A percentile compares a stretch with the other conserved stretches of the same genome.
Evolutionary conservation across 2,329 filamentous ascomycete species (phyloP).

Genomic region (Penicillium sp.): DNA sequence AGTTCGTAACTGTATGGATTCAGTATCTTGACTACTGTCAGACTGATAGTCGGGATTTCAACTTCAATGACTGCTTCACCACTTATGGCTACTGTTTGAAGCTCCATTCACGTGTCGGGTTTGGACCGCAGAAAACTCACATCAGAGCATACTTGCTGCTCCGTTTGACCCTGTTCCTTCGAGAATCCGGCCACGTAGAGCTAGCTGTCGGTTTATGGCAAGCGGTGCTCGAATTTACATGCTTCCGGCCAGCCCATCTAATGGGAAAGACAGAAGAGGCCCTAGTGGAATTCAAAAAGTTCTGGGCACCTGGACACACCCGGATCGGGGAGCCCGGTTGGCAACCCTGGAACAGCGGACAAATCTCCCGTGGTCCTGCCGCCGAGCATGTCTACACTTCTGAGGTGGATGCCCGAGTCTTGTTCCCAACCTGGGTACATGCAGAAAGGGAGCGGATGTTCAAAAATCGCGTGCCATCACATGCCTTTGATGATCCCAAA

Average conservation of each 20-base stretch:
- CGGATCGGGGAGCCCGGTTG: slow-evolving; percentile 73
- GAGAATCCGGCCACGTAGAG: slow-evolving; percentile 75
- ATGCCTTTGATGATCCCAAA: slow-evolving; percentile 69
- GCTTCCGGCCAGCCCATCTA: slow-evolving; percentile 54
- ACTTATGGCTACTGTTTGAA: slow-evolving; percentile 59
- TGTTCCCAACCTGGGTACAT: slow-evolving; percentile 47
- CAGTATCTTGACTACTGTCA: slow-evolving; percentile 70
- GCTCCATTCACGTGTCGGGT: slow-evolving; percentile 29
- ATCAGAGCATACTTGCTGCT: slow-evolving; percentile 69
- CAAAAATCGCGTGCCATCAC: slow-evolving; percentile 61
- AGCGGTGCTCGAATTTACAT: slow-evolving; percentile 68
- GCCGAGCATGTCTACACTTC: slow-evolving; percentile 20
- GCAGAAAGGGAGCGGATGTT: slow-evolving; percentile 54
- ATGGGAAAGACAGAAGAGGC: slow-evolving; percentile 15
- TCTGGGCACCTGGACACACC: slow-evolving; percentile 82
- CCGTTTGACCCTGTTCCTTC: slow-evolving; percentile 68
- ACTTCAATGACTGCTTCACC: slow-evolving; percentile 62
- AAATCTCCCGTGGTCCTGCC: slow-evolving; percentile 34
- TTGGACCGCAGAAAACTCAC: slow-evolving; percentile 21
- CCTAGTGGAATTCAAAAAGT: slow-evolving; percentile 59
- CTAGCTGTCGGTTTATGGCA: slow-evolving; percentile 80
- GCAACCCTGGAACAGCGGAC: slow-evolving; percentile 61
- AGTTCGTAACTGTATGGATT: slow-evolving; percentile 67
- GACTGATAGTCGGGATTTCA: slow-evolving; percentile 63
- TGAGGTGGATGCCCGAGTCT: slow-evolving; percentile 22